Conservation (phyloP, 2,329 filamentous ascomycete species). For the Huntiella abstrusa region DNA sequence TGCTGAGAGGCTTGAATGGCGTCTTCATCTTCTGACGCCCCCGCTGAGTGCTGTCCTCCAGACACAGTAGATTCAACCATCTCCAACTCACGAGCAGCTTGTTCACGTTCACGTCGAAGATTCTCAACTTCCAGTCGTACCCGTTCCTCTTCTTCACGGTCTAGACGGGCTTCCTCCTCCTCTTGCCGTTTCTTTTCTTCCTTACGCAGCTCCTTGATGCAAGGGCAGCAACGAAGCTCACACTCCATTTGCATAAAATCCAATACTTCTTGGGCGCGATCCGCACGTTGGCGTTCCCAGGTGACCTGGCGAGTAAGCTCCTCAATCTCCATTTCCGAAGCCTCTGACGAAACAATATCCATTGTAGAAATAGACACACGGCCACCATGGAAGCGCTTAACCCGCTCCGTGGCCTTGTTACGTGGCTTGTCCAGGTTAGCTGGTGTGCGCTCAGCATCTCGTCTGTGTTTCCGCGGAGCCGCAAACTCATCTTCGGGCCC, state of each 20-base stretch:
- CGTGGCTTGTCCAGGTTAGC: slow-evolving; percentile 13
- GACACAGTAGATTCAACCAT: neutral
- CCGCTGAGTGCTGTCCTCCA: neutral
- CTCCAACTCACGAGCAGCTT: neutral
- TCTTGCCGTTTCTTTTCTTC: slow-evolving; percentile 1
- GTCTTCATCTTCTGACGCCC: too few relatives aligned
- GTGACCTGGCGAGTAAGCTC: slow-evolving; percentile 32
- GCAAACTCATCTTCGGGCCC: slow-evolving; percentile 41
- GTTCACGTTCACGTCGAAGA: slow-evolving; percentile 5
- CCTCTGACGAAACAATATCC: slow-evolving; percentile 34
- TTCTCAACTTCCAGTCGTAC: slow-evolving; percentile 11
- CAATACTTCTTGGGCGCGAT: slow-evolving; percentile 51
- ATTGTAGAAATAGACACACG: slow-evolving; percentile 28
- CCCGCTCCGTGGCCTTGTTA: slow-evolving; percentile 15
- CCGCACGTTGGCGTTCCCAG: slow-evolving; percentile 44
- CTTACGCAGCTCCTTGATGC: slow-evolving; percentile 9
- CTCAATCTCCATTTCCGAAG: slow-evolving; percentile 39
- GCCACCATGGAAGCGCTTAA: slow-evolving; percentile 7
- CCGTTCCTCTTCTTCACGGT: neutral
- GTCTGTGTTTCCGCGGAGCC: slow-evolving; percentile 32
- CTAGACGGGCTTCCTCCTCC: neutral
- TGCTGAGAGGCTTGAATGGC: too few relatives aligned
- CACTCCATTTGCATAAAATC: slow-evolving; percentile 64
- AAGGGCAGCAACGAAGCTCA: slow-evolving; percentile 43
- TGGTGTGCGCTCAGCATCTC: slow-evolving; percentile 9